These are phyloP conservation scores for Claviceps fusiformis DNA, from an alignment of 2,329 filamentous ascomycete genomes.

Conservation along the genomic window DNA sequence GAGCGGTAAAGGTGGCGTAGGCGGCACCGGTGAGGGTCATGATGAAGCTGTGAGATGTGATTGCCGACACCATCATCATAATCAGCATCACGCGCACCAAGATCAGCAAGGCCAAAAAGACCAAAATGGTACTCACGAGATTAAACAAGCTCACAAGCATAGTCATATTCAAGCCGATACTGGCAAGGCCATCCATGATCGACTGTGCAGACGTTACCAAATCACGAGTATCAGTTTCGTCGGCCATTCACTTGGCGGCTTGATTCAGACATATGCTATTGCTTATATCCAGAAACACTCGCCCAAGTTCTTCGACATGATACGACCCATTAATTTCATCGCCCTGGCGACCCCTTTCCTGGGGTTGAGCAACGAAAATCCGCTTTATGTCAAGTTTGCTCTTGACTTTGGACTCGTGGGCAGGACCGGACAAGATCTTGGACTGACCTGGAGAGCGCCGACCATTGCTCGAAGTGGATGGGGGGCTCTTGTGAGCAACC, in stretches of 20 bases:
- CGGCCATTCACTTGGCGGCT: constrained; percentile 77
- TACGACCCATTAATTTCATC: constrained; percentile 83
- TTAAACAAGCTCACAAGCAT: constrained; percentile 41
- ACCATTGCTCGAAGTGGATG: constrained; percentile 75
- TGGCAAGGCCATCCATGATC: constrained; percentile 37
- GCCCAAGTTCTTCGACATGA: constrained; percentile 74
- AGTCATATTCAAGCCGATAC: constrained; percentile 45
- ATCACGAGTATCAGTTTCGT: constrained; percentile 94
- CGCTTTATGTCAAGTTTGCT: constrained; percentile 92
- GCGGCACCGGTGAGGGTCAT: constrained; percentile 23
- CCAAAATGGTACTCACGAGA: constrained; percentile 24
- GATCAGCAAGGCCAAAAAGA: constrained; percentile 32
- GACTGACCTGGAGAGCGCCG: constrained; percentile 84
- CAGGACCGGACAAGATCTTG: constrained; percentile 89
- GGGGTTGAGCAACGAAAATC: constrained; percentile 92
- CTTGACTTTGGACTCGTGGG: constrained; percentile 92
- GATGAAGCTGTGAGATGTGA: constrained; percentile 25
- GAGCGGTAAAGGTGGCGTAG: constrained; percentile 32
- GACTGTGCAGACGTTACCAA: constrained; percentile 49
- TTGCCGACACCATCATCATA: constrained; percentile 10
- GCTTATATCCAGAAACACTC: constrained; percentile 96
- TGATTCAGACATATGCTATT: constrained; percentile 86
- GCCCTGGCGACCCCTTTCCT: constrained; percentile 76
- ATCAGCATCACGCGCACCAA: constrained; percentile 24
- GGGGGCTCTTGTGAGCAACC: constrained; percentile 73